Percentiles rank a stretch among this genome's conserved stretches.
Evolutionary conservation across 257 asterid species (phyloP).

Genomic region (Nicotiana sylvestris): DNA sequence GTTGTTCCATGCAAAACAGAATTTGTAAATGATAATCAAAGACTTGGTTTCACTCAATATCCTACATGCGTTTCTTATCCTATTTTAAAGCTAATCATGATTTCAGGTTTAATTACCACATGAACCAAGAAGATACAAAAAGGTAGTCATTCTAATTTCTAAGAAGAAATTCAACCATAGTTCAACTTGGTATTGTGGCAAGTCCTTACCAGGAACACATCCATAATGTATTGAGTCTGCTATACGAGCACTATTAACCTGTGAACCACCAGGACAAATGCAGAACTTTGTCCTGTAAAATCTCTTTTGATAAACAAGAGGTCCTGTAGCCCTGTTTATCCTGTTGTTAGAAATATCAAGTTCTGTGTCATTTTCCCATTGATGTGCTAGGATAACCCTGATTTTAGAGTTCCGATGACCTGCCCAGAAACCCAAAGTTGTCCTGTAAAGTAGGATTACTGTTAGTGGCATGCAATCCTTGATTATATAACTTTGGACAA

Average conservation of each 20-base stretch:
- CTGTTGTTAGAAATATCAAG: conserved; percentile 80
- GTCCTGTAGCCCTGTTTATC: conserved; percentile 90
- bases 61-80: not conserved
- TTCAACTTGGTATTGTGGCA: not conserved
- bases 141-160: not conserved
- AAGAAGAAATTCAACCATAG: not conserved
- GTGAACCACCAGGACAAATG: conserved; percentile 99
- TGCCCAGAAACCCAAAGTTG: conserved; percentile 96
- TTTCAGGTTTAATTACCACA: not conserved
- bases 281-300: conserved; percentile 90
- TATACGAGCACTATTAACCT: conserved; percentile 98
- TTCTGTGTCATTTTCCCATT: conserved; percentile 97
- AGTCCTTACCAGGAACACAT: conserved; percentile 88
- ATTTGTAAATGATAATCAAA: not conserved
- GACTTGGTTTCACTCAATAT: not conserved
- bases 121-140: not conserved
- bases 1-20: not conserved
- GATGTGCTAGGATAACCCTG: conserved; percentile 85
- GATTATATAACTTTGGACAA: not conserved
- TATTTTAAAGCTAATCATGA: not conserved
- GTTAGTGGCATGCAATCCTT: conserved; percentile 7
- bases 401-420: conserved; percentile 95
- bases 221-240: conserved; percentile 98
- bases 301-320: conserved; percentile 77
- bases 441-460: conserved; percentile 47